Evolutionary conservation across 129 eudicot species (phyloP), one percentile per base, ranked within the genome.

Genomic region (Dittrichia graveolens): DNA sequence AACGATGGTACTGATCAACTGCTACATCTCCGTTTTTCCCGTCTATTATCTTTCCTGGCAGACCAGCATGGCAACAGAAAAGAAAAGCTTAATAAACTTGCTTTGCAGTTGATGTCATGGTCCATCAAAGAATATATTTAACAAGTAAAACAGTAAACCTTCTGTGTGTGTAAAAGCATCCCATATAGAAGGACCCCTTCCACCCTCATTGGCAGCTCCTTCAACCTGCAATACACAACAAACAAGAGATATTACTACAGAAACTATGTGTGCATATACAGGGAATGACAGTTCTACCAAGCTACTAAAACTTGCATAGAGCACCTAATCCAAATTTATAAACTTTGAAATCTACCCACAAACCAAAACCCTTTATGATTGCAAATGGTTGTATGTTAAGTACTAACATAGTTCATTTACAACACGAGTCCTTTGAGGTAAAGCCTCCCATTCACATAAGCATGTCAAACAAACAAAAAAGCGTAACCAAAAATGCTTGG

Each of bases 181-280:
- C 96, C 96, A 89, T 57, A 86, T 89, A 60, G 83, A 80, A 72
- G 92, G 96, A 75, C 96, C 96, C 67, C 88, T 78, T 40, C 87
- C 89, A 47, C 77, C 96, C 73, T 84, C 83, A 72, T 69, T 84
- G 46, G 77, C 64, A n/a, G 89, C 96, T 56, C 96, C 96, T 82
- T 89, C 96, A 75, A 89, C 96, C 96, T 89, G 72, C 76, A 78
- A 67, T 38, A 54, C 13, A 54, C 67, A 66, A 67, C 74, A 55
- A 67, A 54, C 74, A 55, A 60, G 55, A 60, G 72, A 69, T 31
- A n/a, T n/a, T 41, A 49, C 14, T 69, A 69, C 31, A 61, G 76
- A 61, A 31, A 40, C 71, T 48, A 31, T 37, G 34, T 43, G 2
- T 41, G 5, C 11, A 9, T 24, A 49, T 61, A 38, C 31, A 65